Conservation (phyloP, 2,329 filamentous ascomycete species). For the Calonectria multiphialidica region DNA sequence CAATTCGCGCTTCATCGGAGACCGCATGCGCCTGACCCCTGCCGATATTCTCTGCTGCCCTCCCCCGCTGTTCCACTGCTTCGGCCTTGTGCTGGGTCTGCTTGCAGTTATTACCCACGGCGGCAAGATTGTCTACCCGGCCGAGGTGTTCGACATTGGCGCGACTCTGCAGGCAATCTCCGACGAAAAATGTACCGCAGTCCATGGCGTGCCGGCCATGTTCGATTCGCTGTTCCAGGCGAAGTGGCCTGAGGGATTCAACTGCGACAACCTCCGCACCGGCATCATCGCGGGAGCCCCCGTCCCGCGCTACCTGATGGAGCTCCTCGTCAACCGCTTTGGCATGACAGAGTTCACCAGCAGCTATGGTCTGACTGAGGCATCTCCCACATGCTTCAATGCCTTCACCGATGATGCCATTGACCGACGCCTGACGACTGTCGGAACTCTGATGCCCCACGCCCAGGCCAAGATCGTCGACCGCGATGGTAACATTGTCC, state of each 20-base stretch:
- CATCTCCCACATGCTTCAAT: slow-evolving; percentile 85
- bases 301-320: slow-evolving; percentile 81
- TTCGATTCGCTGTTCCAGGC: slow-evolving; percentile 75
- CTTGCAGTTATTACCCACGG: slow-evolving; percentile 81
- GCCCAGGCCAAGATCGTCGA: slow-evolving; percentile 83
- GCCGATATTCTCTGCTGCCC: slow-evolving; percentile 82
- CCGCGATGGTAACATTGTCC: slow-evolving; percentile 72
- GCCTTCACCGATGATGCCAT: slow-evolving; percentile 81
- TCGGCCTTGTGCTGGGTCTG: slow-evolving; percentile 82
- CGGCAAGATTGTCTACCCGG: slow-evolving; percentile 80
- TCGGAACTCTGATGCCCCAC: slow-evolving; percentile 82
- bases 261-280: slow-evolving; percentile 71
- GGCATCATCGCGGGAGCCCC: slow-evolving; percentile 85
- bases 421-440: slow-evolving; percentile 75
- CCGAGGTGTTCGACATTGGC: slow-evolving; percentile 77
- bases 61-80: slow-evolving; percentile 88
- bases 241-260: slow-evolving; percentile 54
- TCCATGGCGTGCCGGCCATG: slow-evolving; percentile 89
- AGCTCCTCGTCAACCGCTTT: slow-evolving; percentile 75
- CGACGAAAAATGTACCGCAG: slow-evolving; percentile 76
- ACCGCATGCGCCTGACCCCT: slow-evolving; percentile 77
- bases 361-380: slow-evolving; percentile 81
- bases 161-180: slow-evolving; percentile 76
- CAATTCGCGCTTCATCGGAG: slow-evolving; percentile 78
- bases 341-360: slow-evolving; percentile 82